Percentiles rank a stretch among this genome's conserved stretches.
Conservation (phyloP, 106 monocot genomes). For the Phalaenopsis equestris region DNA sequence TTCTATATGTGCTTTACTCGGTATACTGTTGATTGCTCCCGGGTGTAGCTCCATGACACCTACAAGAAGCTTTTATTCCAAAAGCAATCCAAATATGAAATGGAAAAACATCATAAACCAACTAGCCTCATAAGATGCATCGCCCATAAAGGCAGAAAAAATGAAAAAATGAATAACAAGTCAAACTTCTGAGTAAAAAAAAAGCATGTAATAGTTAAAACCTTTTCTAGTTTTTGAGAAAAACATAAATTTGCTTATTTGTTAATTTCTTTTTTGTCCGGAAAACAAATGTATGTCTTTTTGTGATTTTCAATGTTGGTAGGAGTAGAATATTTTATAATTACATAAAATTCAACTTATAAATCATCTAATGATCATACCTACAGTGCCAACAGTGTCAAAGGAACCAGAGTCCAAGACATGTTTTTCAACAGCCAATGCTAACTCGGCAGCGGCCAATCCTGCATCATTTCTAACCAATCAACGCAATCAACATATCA, state of each 20-base stretch:
- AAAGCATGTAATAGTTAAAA: not conserved
- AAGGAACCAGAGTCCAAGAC: slow-evolving; percentile 83
- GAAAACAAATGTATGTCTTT: not conserved
- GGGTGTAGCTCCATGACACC: slow-evolving; percentile 92
- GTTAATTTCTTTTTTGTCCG: not conserved
- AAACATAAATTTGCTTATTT: not conserved
- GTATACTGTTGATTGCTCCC: slow-evolving; percentile 97
- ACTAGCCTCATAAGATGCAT: not conserved
- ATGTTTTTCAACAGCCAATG: slow-evolving; percentile 91
- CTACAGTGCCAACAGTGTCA: slow-evolving; percentile 96
- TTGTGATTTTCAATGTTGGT: not conserved
- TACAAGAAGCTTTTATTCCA: slow-evolving; percentile 18
- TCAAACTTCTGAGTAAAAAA: not conserved
- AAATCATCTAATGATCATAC: slow-evolving; percentile 30
- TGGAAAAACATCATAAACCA: not conserved
- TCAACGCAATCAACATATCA: slow-evolving; percentile 5
- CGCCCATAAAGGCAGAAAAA: not conserved
- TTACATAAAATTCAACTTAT: not conserved
- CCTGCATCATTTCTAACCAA: slow-evolving; percentile 91
- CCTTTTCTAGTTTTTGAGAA: not conserved
- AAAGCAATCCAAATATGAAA: not conserved
- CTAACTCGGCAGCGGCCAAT: slow-evolving; percentile 89
- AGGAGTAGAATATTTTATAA: not conserved
- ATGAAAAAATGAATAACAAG: not conserved
- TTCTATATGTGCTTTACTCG: slow-evolving; percentile 90